Evolutionary conservation across 805 yeast genomes (phyloP).

Genomic region (Clavispora santaluciae): DNA sequence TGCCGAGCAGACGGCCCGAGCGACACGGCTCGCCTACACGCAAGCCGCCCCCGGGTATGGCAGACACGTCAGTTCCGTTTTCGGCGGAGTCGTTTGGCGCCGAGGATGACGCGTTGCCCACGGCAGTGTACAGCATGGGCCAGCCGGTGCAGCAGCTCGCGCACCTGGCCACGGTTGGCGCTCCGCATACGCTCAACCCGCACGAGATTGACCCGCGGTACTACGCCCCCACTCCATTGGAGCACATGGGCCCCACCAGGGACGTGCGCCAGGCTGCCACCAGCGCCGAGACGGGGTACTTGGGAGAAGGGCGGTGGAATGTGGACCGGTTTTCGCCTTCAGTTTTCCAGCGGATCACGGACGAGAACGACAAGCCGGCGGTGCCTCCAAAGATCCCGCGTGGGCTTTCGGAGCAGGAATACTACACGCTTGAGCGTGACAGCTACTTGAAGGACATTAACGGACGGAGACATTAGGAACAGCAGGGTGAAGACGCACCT

Average conservation of each 20-base stretch:
- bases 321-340: constrained; percentile 28
- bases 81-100: constrained; percentile 41
- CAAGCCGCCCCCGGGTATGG: constrained; percentile 14
- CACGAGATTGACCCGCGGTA: constrained; percentile 28
- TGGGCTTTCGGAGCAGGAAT: constrained; percentile 39
- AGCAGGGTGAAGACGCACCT: neutral
- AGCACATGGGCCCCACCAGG: constrained; percentile 23
- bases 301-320: constrained; percentile 35
- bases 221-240: constrained; percentile 47
- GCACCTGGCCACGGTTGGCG: constrained; percentile 6
- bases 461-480: constrained; percentile 24
- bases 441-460: constrained; percentile 34
- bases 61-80: constrained; percentile 29
- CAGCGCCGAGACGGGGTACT: constrained; percentile 33
- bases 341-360: constrained; percentile 27
- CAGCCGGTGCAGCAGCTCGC: constrained; percentile 30
- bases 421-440: constrained; percentile 38
- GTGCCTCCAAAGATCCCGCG: constrained; percentile 43
- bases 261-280: constrained; percentile 25
- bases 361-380: constrained; percentile 28
- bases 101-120: constrained; percentile 28
- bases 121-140: constrained; percentile 33
- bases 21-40: constrained; percentile 1
- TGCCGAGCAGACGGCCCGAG: neutral
- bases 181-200: constrained; percentile 6